A percentile compares a stretch with the other conserved stretches of the same genome.
Conservation (phyloP, 805 yeast species). For the Candida silvatica region DNA sequence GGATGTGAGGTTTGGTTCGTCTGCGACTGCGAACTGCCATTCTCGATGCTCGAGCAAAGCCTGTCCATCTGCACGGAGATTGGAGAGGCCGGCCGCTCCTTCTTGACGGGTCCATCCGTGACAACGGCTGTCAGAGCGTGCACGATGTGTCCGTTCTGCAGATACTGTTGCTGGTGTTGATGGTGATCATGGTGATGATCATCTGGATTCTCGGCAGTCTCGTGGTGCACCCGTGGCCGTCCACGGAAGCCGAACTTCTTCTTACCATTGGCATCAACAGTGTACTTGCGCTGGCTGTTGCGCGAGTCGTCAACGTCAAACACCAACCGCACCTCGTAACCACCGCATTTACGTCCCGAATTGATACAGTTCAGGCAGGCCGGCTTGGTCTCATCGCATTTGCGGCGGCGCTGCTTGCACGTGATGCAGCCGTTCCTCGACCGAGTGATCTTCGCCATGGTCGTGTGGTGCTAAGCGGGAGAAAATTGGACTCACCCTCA, state of each 20-base stretch:
- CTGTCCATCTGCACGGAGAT: background rate
- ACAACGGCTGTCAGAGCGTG: too few species aligned
- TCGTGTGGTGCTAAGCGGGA: too few species aligned
- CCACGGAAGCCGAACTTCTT: constrained; percentile 34
- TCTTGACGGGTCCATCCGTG: background rate
- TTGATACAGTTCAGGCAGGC: constrained; percentile 37
- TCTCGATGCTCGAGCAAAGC: background rate
- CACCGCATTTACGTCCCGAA: constrained; percentile 38
- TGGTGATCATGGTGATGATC: too few species aligned
- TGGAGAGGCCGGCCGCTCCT: background rate
- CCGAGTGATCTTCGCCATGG: constrained; percentile 31
- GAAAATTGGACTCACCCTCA: too few species aligned
- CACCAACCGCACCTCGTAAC: constrained; percentile 37
- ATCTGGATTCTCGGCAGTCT: too few species aligned
- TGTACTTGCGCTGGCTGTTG: constrained; percentile 11
- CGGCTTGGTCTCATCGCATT: constrained; percentile 51
- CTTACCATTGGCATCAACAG: constrained; percentile 24
- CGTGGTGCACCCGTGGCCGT: constrained; percentile 29
- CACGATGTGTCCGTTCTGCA: background rate
- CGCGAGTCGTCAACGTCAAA: constrained; percentile 44
- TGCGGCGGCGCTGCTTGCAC: constrained; percentile 43
- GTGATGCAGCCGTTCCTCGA: constrained; percentile 55
- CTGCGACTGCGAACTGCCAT: background rate
- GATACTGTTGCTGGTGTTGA: background rate
- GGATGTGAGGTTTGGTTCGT: too few species aligned